Evolutionary conservation across 108 stramenopile genomes (phyloP).

Genomic region (Nannochloropsis gaditana): DNA sequence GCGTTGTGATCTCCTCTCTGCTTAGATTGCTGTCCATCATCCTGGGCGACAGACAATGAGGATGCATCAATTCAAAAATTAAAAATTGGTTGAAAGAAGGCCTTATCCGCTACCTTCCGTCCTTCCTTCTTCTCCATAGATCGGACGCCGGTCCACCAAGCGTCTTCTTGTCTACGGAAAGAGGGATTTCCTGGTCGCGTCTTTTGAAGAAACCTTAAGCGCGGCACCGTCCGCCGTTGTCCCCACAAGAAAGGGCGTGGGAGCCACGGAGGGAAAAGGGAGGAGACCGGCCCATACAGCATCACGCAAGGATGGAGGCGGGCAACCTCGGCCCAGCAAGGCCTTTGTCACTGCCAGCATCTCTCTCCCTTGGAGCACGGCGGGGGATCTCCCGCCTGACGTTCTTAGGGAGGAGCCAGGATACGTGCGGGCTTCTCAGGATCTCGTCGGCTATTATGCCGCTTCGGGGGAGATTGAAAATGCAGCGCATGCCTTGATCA

Average conservation of each 20-base stretch:
- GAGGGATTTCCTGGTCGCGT: background rate
- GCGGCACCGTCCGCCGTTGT: background rate
- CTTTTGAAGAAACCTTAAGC: background rate
- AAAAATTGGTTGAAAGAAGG: no score
- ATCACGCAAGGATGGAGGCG: background rate
- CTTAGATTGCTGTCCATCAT: background rate
- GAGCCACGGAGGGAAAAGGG: background rate
- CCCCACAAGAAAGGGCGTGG: background rate
- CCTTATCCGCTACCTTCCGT: background rate
- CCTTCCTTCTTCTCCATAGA: background rate
- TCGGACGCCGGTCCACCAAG: background rate
- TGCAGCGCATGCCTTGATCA: background rate
- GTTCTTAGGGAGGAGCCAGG: background rate
- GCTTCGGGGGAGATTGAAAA: background rate
- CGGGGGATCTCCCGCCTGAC: background rate
- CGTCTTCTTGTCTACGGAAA: background rate
- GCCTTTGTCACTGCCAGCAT: background rate
- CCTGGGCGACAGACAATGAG: background rate
- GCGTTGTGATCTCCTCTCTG: background rate
- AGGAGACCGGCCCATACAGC: no score
- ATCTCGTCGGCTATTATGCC: background rate
- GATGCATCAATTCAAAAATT: no score
- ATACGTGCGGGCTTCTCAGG: background rate
- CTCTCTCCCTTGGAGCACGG: background rate
- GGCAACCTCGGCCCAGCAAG: background rate